These are phyloP conservation scores for Myxozyma mucilagina DNA, from an alignment of 805 yeast species.

Conservation along the genomic window DNA sequence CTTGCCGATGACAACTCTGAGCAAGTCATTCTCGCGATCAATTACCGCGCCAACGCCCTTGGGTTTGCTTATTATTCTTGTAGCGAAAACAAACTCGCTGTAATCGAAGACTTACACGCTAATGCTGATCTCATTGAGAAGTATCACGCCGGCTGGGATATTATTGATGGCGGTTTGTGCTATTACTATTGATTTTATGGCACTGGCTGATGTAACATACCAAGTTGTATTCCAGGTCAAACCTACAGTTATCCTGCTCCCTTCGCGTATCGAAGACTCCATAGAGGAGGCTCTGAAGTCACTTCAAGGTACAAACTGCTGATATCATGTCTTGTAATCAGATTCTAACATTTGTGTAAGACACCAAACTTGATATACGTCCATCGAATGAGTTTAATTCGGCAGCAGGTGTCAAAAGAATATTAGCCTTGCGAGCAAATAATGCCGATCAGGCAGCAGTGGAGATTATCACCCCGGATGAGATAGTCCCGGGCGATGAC, in stretches of 20 bases:
- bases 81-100: constrained; percentile 12
- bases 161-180: constrained; percentile 14
- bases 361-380: constrained; percentile 14
- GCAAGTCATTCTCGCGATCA: constrained; percentile 17
- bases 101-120: constrained; percentile 23
- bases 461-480: neutral
- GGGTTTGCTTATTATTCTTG: constrained; percentile 19
- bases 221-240: constrained; percentile 25
- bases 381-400: constrained; percentile 23
- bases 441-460: neutral
- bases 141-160: constrained; percentile 21
- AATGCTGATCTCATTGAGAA: constrained; percentile 22
- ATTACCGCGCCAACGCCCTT: constrained; percentile 13
- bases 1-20: neutral
- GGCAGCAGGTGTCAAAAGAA: constrained; percentile 9
- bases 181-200: neutral
- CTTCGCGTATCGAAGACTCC: constrained; percentile 21
- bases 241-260: constrained; percentile 21
- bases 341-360: neutral
- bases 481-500: neutral
- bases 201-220: neutral
- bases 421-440: constrained; percentile 8
- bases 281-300: constrained; percentile 17
- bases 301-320: neutral
- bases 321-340: neutral